phyloP scores from a whole-genome alignment of 805 yeast species.

The Lachancea lanzarotensis region DNA sequence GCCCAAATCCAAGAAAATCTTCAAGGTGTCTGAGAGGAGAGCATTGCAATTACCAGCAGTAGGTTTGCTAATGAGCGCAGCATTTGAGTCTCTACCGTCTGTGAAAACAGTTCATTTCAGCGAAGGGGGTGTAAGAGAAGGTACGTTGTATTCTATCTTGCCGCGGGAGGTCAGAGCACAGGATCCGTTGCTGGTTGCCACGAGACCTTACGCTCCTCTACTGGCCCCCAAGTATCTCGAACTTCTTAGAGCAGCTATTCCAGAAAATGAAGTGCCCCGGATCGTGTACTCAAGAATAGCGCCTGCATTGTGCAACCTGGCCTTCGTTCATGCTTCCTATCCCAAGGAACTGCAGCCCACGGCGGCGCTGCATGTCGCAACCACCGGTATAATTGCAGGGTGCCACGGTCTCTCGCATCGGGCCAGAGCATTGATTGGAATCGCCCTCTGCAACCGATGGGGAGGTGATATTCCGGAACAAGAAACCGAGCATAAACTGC shows the following conservation, averaged over 20 bases:
- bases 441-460: conserved; percentile 75
- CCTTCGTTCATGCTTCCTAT: conserved; percentile 70
- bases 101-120: conserved; percentile 59
- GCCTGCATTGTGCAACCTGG: conserved; percentile 66
- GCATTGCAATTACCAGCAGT: conserved; percentile 66
- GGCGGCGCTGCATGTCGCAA: conserved; percentile 65
- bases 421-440: conserved; percentile 62
- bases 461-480: conserved; percentile 66
- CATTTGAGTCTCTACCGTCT: conserved; percentile 53
- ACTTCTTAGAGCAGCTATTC: conserved; percentile 51
- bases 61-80: conserved; percentile 54
- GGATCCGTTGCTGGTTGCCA: conserved; percentile 65
- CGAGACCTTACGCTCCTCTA: conserved; percentile 66
- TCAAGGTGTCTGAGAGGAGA: conserved; percentile 60
- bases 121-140: conserved; percentile 77
- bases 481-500: conserved; percentile 42
- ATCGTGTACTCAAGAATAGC: conserved; percentile 54
- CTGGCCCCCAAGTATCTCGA: conserved; percentile 51
- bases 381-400: conserved; percentile 69
- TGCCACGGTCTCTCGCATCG: conserved; percentile 70
- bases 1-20: conserved; percentile 43
- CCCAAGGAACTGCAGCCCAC: conserved; percentile 72
- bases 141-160: conserved; percentile 57
- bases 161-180: conserved; percentile 52
- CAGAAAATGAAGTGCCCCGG: conserved; percentile 48